Base-by-base conservation (phyloP, 2,329 filamentous ascomycete genomes). In the Tolypocladium endophyticum region DNA sequence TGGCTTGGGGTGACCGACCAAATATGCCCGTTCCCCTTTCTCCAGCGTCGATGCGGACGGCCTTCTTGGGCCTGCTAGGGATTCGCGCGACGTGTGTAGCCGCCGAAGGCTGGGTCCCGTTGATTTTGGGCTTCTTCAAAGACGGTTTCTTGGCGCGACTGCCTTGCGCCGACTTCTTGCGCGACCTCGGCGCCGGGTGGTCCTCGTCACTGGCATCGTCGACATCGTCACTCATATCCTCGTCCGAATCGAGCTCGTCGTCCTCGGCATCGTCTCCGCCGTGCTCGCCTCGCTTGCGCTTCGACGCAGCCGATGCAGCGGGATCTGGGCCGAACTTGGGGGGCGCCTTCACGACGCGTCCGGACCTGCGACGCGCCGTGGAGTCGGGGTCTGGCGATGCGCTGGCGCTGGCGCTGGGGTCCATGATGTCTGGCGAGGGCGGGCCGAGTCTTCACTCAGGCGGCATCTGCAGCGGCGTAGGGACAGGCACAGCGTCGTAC, bases 321-420 rank as follows among this genome's bases (percentile, higher is more conserved):
- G 68, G 61, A 62, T 86, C 80, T 59, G 82, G 80, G 60, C 76
- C 76, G 73, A 84, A 87, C 71, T 86, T 86, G 69, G 80, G 72
- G 54, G 84, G 83, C 41, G 77, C 78, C 69, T 77, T 82, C 63
- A 84, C 79, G 76, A 85, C 84, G 83, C 85, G 85, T 83, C 85
- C 84, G 43, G 86, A 89, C 65, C 85, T 83, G 72, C 87, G 86
- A 79, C 81, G 81, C 74, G 79, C 77, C 68, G 78, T 77, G 61
- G 76, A 73, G 62, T 79, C 77, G 62, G 76, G 75, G 59, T 81
- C 79, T 62, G 81, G 78, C 45, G 62, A 62, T 58, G 61, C 57
- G 63, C 58, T 64, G 60, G 61, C 25, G 63, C 58, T 64, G 60
- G 61, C 25, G 59, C 64, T 59, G 53, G 50, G 12, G n/a, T 64